Evolutionary conservation across 176 grass and related monocot species (phyloP), one percentile per base, ranked within the genome.

Genomic region (Oryza australiensis): DNA sequence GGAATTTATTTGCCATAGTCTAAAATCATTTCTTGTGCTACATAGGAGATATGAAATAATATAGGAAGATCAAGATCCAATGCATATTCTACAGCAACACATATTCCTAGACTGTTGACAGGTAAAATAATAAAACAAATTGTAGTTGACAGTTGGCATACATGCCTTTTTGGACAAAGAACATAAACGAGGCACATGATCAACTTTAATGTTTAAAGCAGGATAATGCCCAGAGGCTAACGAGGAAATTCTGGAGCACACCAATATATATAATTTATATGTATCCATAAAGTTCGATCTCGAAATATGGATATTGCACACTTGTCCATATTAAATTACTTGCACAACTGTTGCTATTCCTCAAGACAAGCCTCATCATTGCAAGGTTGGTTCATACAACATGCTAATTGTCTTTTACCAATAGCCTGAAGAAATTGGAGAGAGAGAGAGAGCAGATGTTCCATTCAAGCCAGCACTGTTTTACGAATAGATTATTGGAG

Each of bases 321-420:
- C n/a, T 63, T 37, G 26, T 64, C 14, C 46, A 92, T 23, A 86
- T 70, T 75, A 74, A 79, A 88, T 77, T 72, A 53, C 89, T 81
- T 16, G 68, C 51, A 66, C 26, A 79, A 72, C 45, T 77, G 26
- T 37, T 77, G 65, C 70, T 74, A 26, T 74, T 87, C 62, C 81
- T 88, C 46, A 85, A 73, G 60, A 86, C 82, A 48, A 86, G 45
- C 49, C 77, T 42, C 26, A 20, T 64, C 41, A 86, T 70, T 1
- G 87, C 34, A 24, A 60, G 9, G 22, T 5, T 66, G 77, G 70
- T 73, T 89, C 18, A 73, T 29, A 77, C 72, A 77, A 77, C 84
- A 86, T 32, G 80, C 67, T 12, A 66, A 87, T 42, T 84, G 43
- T 43, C 76, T 87, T 49, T 71, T 66, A 22, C 41, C 22, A 46